Evolutionary conservation across 23 red algal species (phyloP).

Genomic region (Gracilaria vermiculophylla): DNA sequence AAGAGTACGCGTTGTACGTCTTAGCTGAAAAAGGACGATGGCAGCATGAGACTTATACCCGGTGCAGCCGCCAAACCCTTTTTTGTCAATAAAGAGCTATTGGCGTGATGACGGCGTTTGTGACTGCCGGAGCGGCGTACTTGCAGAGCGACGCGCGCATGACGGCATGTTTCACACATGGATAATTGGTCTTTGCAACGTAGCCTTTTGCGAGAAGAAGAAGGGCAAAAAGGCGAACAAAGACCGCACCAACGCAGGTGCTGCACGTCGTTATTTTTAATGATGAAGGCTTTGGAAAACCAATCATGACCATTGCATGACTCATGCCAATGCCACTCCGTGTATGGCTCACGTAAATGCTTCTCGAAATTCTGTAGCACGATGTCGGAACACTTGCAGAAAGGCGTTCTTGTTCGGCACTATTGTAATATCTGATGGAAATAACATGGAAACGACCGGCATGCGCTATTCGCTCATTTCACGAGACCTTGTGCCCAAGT

Average conservation of each 20-base stretch:
- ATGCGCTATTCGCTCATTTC: conserved; percentile 97
- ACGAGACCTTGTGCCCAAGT: conserved; percentile 95
- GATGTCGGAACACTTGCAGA: conserved; percentile 63
- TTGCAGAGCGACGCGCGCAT: neutral
- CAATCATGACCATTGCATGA: conserved; percentile 90
- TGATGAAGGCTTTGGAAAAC: conserved; percentile 95
- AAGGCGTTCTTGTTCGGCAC: conserved; percentile 97
- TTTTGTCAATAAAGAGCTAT: too few species aligned
- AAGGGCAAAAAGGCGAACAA: neutral
- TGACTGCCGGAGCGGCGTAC: neutral
- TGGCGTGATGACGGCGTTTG: neutral
- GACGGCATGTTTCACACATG: neutral
- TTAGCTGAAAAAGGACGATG: neutral
- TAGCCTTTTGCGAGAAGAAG: neutral
- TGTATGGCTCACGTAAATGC: conserved; percentile 94
- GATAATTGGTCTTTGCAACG: neutral
- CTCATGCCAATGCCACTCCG: conserved; percentile 93
- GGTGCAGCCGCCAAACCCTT: too few species aligned
- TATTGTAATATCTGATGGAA: conserved; percentile 94
- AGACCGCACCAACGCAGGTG: conserved; percentile 7
- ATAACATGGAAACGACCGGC: conserved; percentile 96
- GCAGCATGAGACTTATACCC: neutral
- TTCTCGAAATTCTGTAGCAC: conserved; percentile 65
- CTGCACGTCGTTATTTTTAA: conserved; percentile 92
- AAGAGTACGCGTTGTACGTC: too few species aligned